Evolutionary conservation across 2,329 filamentous ascomycete species (phyloP).

Genomic region (Penicillium sp.): DNA sequence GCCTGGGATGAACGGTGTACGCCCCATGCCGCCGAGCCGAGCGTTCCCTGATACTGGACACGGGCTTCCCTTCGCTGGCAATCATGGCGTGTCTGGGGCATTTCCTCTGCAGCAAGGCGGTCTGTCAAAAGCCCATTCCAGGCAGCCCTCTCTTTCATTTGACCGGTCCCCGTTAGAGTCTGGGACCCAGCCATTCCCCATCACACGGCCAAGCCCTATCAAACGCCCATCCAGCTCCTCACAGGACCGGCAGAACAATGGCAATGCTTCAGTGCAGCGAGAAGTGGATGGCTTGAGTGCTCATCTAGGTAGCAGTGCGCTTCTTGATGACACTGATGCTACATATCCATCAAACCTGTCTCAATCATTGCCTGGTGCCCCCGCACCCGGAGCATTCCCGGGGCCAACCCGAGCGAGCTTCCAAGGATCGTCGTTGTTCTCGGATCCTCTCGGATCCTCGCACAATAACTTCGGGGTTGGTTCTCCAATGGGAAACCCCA

Average conservation of each 20-base stretch:
- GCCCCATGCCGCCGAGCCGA: slow-evolving; percentile 58
- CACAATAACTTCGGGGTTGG: slow-evolving; percentile 34
- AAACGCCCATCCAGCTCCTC: slow-evolving; percentile 76
- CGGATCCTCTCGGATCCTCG: slow-evolving; percentile 42
- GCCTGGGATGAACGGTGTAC: slow-evolving; percentile 61
- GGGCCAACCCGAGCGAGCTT: slow-evolving; percentile 44
- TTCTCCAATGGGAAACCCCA: slow-evolving; percentile 29
- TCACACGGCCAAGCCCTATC: slow-evolving; percentile 80
- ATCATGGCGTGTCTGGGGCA: slow-evolving; percentile 43
- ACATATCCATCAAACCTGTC: slow-evolving; percentile 53
- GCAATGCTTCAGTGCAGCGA: slow-evolving; percentile 45
- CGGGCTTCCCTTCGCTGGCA: slow-evolving; percentile 42
- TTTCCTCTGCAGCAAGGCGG: slow-evolving; percentile 38
- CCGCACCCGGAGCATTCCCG: slow-evolving; percentile 51
- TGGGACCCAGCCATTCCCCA: slow-evolving; percentile 64
- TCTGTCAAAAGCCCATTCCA: slow-evolving; percentile 61
- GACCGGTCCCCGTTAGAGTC: slow-evolving; percentile 60
- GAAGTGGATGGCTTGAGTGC: slow-evolving; percentile 71
- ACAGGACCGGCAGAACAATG: slow-evolving; percentile 45
- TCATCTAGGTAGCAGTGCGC: slow-evolving; percentile 84
- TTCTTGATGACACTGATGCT: slow-evolving; percentile 73
- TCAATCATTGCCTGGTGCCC: slow-evolving; percentile 50
- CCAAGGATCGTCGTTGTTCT: slow-evolving; percentile 41
- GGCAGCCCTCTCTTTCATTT: slow-evolving; percentile 69
- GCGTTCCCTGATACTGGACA: slow-evolving; percentile 51